Percentiles rank a stretch among this genome's conserved stretches.
Conservation (phyloP, 495 filamentous ascomycete genomes). For the Xylaria nigripes region DNA sequence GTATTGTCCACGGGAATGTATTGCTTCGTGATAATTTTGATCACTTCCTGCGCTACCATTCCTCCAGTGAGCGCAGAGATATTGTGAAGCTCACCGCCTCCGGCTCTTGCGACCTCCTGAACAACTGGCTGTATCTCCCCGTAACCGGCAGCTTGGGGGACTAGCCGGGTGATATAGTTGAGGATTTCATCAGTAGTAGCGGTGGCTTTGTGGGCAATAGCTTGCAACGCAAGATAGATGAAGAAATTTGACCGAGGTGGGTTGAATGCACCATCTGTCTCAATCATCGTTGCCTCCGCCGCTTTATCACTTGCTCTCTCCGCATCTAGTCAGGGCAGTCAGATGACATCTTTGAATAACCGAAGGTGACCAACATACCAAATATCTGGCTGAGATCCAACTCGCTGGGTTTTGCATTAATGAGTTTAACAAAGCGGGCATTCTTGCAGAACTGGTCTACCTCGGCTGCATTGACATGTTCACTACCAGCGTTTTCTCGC, state of each 20-base stretch:
- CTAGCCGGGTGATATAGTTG: slow-evolving; percentile 27
- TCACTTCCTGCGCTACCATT: slow-evolving; percentile 88
- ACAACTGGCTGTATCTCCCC: slow-evolving; percentile 46
- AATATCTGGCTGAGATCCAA: slow-evolving; percentile 23
- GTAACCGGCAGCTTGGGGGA: slow-evolving; percentile 38
- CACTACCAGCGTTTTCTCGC: slow-evolving; percentile 45
- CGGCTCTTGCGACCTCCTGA: slow-evolving; percentile 63
- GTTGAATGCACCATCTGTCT: slow-evolving; percentile 25
- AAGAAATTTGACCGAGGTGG: slow-evolving; percentile 60
- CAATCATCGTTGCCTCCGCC: slow-evolving; percentile 28
- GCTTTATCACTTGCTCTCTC: slow-evolving; percentile 38
- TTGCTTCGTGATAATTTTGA: slow-evolving; percentile 94
- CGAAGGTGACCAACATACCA: slow-evolving; percentile 14
- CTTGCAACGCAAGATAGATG: slow-evolving; percentile 66
- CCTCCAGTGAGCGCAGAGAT: slow-evolving; percentile 85
- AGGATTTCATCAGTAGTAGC: slow-evolving; percentile 41
- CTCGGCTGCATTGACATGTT: slow-evolving; percentile 59
- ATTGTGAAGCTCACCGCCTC: slow-evolving; percentile 87
- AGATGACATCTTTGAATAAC: slow-evolving; percentile 10
- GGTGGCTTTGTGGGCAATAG: slow-evolving; percentile 38
- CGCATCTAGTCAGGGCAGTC: slow-evolving; percentile 8
- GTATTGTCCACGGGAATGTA: slow-evolving; percentile 94
- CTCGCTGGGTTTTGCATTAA: slow-evolving; percentile 39
- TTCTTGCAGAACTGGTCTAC: slow-evolving; percentile 95
- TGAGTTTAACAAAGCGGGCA: slow-evolving; percentile 83